Evolutionary conservation across 1,139 yeast species (phyloP).

Genomic region (Hyphopichia burtonii): DNA sequence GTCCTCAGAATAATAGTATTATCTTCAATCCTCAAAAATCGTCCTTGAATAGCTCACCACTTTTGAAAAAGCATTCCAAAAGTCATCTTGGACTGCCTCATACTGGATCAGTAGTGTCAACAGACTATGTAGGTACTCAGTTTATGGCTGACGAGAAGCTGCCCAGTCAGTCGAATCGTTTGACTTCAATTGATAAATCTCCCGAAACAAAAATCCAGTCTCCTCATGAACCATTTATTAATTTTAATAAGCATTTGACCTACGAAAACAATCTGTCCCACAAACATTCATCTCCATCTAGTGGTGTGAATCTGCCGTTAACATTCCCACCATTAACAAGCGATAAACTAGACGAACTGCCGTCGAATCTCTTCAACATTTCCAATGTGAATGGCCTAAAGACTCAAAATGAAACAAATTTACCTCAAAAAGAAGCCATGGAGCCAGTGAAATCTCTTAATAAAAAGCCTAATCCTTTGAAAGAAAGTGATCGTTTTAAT

Average conservation of each 20-base stretch:
- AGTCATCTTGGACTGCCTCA: background rate
- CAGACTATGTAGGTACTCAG: background rate
- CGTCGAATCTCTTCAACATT: no score
- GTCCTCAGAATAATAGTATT: background rate
- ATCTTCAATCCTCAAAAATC: background rate
- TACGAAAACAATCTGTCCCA: background rate
- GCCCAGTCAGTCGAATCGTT: background rate
- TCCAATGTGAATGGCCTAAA: no score
- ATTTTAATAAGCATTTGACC: background rate
- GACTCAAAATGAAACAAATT: no score
- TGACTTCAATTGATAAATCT: no score
- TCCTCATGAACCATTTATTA: background rate
- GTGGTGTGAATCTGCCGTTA: background rate
- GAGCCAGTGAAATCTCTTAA: background rate
- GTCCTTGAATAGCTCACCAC: background rate
- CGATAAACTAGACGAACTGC: background rate
- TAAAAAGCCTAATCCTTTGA: background rate
- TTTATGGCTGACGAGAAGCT: background rate
- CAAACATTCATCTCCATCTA: background rate
- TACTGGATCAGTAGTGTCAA: background rate
- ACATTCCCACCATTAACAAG: background rate
- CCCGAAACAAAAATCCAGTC: background rate
- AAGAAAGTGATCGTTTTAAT: conserved; percentile 10
- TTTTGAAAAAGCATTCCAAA: background rate
- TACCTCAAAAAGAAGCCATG: no score